Percentiles rank a stretch among this genome's conserved stretches.
phyloP scores from a whole-genome alignment of 1,139 yeast species.

The Insectozyma bohioensis region DNA sequence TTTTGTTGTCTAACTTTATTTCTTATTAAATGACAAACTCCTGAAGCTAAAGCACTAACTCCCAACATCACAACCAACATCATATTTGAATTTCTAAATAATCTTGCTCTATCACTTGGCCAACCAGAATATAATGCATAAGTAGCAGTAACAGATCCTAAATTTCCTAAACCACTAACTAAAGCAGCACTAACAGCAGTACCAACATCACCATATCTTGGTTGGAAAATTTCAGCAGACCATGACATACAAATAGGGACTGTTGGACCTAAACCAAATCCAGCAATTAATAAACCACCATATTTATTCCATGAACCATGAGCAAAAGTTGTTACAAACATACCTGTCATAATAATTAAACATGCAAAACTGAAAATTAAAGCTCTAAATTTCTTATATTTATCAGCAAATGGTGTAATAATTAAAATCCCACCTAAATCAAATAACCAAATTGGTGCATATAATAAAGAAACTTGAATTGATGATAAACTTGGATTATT shows the following conservation, averaged over 20 bases:
- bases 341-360: conserved; percentile 67
- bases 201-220: conserved; percentile 79
- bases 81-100: conserved; percentile 75
- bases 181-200: conserved; percentile 80
- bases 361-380: conserved; percentile 62
- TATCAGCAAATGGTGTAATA: conserved; percentile 80
- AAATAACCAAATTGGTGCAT: conserved; percentile 90
- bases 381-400: conserved; percentile 56
- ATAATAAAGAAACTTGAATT: conserved; percentile 68
- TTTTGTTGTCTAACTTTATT: conserved; percentile 20
- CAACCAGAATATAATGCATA: conserved; percentile 85
- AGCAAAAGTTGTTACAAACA: conserved; percentile 77
- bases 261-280: conserved; percentile 87
- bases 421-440: conserved; percentile 77
- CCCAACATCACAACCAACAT: conserved; percentile 79
- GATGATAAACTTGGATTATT: conserved; percentile 65
- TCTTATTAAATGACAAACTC: conserved; percentile 34
- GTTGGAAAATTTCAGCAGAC: conserved; percentile 75
- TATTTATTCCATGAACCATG: conserved; percentile 72
- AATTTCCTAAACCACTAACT: conserved; percentile 82
- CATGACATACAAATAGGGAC: conserved; percentile 89
- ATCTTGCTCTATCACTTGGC: conserved; percentile 70
- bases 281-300: conserved; percentile 78
- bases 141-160: conserved; percentile 83
- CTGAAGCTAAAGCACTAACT: conserved; percentile 55